Evolutionary conservation across 169 alveolate genomes (phyloP), one percentile per base, ranked within the genome.

Genomic region (Ichthyophthirius multifiliis): DNA sequence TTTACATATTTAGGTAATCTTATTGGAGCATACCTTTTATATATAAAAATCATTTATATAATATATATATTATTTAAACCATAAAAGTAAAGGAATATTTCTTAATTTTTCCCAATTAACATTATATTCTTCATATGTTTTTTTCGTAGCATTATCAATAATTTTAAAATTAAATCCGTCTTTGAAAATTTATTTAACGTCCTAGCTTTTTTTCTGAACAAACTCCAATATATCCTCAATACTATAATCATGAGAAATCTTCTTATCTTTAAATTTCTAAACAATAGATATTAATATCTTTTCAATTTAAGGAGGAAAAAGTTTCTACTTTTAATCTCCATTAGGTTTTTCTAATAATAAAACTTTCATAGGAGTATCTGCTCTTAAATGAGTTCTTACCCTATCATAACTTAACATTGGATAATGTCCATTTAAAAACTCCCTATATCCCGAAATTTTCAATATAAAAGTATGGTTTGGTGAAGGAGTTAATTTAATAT

Each of bases 391-490:
- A 44, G 76, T 78, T 65, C 95, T 81, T 5, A 90, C 95, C 65
- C 95, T 86, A 63, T 90, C 95, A 67, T 90, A 90, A 46, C 85
- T 64, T 2, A 86, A 71, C 62, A 90, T 71, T 43, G 88, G 80
- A 43, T 90, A 83, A 30, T 86, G 88, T 9, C 95, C 95, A 43
- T 75, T 76, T 16, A 90, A 82, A 62, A 81, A 90, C 46, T 90
- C 95, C 64, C 91, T 77, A 43, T 48, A 86, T 4, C 92, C 92
- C 34, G 82, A 84, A 30, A 84, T 89, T 46, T 90, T 82, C 48
- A 90, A 76, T 16, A 84, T 87, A 12, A 90, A 74, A 13, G 47
- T 64, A 31, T 41, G 32, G 23, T 80, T 18, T 34, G 79, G 41
- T 2, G 31, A 35, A 9, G 89, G 77, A 15, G 82, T 44, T 18